Evolutionary conservation across 768 basidiomycete genomes (phyloP).

Genomic region (Galerina marginata): DNA sequence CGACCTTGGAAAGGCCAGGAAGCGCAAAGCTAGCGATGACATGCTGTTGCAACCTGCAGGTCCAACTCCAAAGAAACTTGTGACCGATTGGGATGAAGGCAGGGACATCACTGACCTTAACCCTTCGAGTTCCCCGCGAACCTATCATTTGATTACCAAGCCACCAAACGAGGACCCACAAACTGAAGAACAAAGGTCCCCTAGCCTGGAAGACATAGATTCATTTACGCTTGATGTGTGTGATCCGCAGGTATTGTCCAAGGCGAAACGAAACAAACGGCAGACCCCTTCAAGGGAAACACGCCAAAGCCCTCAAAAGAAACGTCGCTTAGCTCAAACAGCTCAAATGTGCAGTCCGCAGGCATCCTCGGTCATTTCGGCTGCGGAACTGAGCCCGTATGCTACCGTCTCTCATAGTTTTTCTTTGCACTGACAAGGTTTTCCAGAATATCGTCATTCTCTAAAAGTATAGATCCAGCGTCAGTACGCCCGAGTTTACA

Average conservation of each 20-base stretch:
- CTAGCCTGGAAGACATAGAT: slow-evolving; percentile 27
- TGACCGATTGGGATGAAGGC: slow-evolving; percentile 16
- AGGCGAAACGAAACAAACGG: slow-evolving; percentile 10
- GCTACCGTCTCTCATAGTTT: not conserved
- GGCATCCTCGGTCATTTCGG: not conserved
- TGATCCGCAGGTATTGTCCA: slow-evolving; percentile 1
- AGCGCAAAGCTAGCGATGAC: slow-evolving; percentile 20
- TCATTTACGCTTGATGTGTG: slow-evolving; percentile 26
- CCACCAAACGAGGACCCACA: not conserved
- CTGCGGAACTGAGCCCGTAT: slow-evolving; percentile 27
- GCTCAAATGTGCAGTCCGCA: slow-evolving; percentile 15
- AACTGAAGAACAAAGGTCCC: slow-evolving; percentile 10
- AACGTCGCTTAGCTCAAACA: slow-evolving; percentile 6
- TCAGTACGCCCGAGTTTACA: not conserved
- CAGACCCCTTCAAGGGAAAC: slow-evolving; percentile 1
- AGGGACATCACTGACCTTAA: not conserved
- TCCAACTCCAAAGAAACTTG: slow-evolving; percentile 13
- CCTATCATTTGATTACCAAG: not conserved
- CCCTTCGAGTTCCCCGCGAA: not conserved
- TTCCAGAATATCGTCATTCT: slow-evolving; percentile 26
- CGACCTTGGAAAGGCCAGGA: slow-evolving; percentile 18
- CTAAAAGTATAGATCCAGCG: slow-evolving; percentile 2
- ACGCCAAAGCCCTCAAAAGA: slow-evolving; percentile 2
- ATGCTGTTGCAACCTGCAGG: not conserved
- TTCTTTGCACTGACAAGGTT: not conserved